These are phyloP conservation scores for Dothistroma pini DNA, from an alignment of 2,329 filamentous ascomycete species.

Conservation along the genomic window DNA sequence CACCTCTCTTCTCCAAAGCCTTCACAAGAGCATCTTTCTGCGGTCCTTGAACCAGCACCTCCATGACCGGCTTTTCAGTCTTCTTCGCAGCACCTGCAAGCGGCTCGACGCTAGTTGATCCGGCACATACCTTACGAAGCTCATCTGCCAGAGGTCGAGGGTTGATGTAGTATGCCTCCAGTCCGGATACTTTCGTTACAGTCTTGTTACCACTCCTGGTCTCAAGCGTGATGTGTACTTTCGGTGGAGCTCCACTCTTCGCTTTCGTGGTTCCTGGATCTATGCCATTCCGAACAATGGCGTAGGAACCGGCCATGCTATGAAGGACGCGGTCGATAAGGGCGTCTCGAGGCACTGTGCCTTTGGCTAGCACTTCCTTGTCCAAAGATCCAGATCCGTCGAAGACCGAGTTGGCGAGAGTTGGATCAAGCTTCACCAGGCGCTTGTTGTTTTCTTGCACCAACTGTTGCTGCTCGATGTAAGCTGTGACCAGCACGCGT, in stretches of 20 bases:
- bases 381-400: slow-evolving; percentile 52
- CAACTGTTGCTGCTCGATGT: slow-evolving; percentile 56
- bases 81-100: slow-evolving; percentile 58
- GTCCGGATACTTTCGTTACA: slow-evolving; percentile 58
- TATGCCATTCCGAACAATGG: slow-evolving; percentile 51
- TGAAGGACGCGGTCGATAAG: slow-evolving; percentile 58
- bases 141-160: slow-evolving; percentile 61
- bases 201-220: slow-evolving; percentile 64
- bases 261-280: slow-evolving; percentile 51
- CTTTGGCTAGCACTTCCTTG: slow-evolving; percentile 54
- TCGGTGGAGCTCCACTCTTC: slow-evolving; percentile 58
- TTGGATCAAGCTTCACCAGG: slow-evolving; percentile 59
- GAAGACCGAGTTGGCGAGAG: slow-evolving; percentile 60
- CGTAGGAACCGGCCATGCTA: slow-evolving; percentile 54
- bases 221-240: slow-evolving; percentile 58
- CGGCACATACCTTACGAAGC: slow-evolving; percentile 63
- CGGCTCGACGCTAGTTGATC: slow-evolving; percentile 62
- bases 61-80: slow-evolving; percentile 60
- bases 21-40: slow-evolving; percentile 60
- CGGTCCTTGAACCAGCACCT: slow-evolving; percentile 65
- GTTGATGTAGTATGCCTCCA: slow-evolving; percentile 60
- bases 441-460: slow-evolving; percentile 57
- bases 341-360: slow-evolving; percentile 57
- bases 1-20: slow-evolving; percentile 57
- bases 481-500: slow-evolving; percentile 54